These are phyloP conservation scores for Pholiota conissans DNA, from an alignment of 768 basidiomycete species.

Conservation along the genomic window DNA sequence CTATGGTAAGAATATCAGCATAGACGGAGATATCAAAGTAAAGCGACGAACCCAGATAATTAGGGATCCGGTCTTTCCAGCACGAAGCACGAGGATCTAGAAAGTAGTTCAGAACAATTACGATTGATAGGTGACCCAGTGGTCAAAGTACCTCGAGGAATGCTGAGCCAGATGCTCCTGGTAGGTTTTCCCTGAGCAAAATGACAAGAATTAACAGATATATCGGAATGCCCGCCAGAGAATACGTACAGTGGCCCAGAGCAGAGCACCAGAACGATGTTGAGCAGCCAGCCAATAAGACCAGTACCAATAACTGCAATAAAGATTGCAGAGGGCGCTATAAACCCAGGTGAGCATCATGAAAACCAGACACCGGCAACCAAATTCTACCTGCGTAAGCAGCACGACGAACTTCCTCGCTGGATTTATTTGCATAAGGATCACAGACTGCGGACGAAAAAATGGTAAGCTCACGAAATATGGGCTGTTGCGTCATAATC, in stretches of 20 bases:
- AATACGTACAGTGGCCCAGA: conserved; percentile 67
- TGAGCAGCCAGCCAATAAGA: conserved; percentile 81
- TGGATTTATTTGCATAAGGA: conserved; percentile 23
- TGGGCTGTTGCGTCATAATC: conserved; percentile 84
- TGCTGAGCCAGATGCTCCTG: conserved; percentile 69
- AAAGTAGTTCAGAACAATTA: neutral
- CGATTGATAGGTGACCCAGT: neutral
- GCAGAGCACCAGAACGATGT: conserved; percentile 84
- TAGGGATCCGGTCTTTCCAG: conserved; percentile 75
- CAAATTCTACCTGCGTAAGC: conserved; percentile 62
- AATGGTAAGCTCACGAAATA: conserved; percentile 58
- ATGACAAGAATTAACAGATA: neutral
- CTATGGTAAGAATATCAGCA: conserved; percentile 28
- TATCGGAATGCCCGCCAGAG: neutral
- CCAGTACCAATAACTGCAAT: conserved; percentile 78
- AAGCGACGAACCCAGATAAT: conserved; percentile 68
- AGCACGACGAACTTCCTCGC: conserved; percentile 79
- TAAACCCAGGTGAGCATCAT: conserved; percentile 8
- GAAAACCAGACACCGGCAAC: neutral
- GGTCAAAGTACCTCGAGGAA: conserved; percentile 70
- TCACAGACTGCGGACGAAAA: neutral
- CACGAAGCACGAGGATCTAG: conserved; percentile 73
- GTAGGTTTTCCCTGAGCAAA: conserved; percentile 53
- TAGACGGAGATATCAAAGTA: neutral
- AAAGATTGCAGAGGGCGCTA: conserved; percentile 61